Evolutionary conservation across 768 basidiomycete genomes (phyloP), one percentile per base, ranked within the genome.

Genomic region (Ephemerocybe angulata): DNA sequence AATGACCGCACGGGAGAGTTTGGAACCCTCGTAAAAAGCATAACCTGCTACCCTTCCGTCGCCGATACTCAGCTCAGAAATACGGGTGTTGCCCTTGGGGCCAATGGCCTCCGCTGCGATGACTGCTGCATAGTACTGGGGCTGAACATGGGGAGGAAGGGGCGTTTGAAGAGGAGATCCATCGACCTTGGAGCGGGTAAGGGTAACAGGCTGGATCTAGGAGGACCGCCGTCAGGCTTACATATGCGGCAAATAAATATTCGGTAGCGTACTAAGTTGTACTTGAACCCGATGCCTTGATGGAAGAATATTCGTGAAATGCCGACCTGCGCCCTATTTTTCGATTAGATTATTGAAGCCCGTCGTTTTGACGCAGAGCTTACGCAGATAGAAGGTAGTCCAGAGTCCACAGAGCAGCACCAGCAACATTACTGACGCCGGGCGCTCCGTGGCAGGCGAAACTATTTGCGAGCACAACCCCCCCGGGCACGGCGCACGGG

Each of bases 241-340:
- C n/a, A n/a, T n/a, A n/a, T n/a, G n/a, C n/a, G n/a, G n/a, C n/a
- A n/a, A n/a, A n/a, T n/a, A n/a, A n/a, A n/a, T n/a, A n/a, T n/a
- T n/a, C n/a, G n/a, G n/a, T n/a, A n/a, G n/a, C n/a, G n/a, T n/a
- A n/a, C n/a, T 51, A 86, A 70, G 63, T 80, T 83, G 60, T 86
- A 88, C 67, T 86, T 87, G 69, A 76, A 88, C 1, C 86, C 86
- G 52, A 87, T 70, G 15, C 85, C 86, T 53, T 82, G 73, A 60
- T 88, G 85, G 73, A 85, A 86, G 69, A 78, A 82, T 8, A 83
- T 56, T 50, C 76, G 71, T 19, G 76, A 73, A 22, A 85, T 77
- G 2, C 81, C 82, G 17, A 49, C 13, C 82, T 64, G 58, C 76
- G 77, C 3, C 79, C 68, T n/a, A n/a, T n/a, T n/a, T n/a, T n/a